These are phyloP conservation scores for Pichia sp. DNA, from an alignment of 1,139 yeast genomes.

Conservation along the genomic window DNA sequence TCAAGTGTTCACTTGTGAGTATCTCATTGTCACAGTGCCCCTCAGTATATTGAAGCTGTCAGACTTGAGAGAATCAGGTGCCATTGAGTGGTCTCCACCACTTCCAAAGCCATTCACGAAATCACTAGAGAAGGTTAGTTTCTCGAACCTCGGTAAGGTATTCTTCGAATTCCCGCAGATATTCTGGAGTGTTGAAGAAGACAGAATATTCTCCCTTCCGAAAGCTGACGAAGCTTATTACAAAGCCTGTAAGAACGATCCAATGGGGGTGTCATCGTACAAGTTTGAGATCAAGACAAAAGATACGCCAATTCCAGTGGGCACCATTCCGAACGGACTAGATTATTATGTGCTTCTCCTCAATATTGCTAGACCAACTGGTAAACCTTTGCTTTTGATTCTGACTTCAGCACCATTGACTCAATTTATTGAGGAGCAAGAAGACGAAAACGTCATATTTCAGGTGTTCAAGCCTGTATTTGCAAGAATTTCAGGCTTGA, in stretches of 20 bases:
- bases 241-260: slow-evolving; percentile 2
- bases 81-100: slow-evolving; percentile 53
- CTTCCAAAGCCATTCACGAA: slow-evolving; percentile 41
- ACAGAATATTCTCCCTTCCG: slow-evolving; percentile 44
- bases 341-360: slow-evolving; percentile 35
- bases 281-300: slow-evolving; percentile 1
- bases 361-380: slow-evolving; percentile 35
- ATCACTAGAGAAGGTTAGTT: slow-evolving; percentile 44
- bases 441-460: slow-evolving; percentile 32
- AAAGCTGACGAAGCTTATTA: slow-evolving; percentile 24
- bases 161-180: slow-evolving; percentile 59
- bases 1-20: slow-evolving; percentile 35
- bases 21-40: slow-evolving; percentile 68
- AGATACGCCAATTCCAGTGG: slow-evolving; percentile 9
- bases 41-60: slow-evolving; percentile 51
- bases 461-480: slow-evolving; percentile 36
- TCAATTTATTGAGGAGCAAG: slow-evolving; percentile 33
- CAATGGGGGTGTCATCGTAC: not conserved
- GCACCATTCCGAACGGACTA: slow-evolving; percentile 9
- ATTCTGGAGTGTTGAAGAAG: slow-evolving; percentile 58
- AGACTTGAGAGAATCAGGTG: slow-evolving; percentile 31
- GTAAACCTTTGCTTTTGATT: slow-evolving; percentile 44
- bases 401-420: slow-evolving; percentile 70
- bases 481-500: slow-evolving; percentile 22
- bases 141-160: slow-evolving; percentile 72